Conservation (phyloP, 306 rosid species). For the Bauhinia variegata region DNA sequence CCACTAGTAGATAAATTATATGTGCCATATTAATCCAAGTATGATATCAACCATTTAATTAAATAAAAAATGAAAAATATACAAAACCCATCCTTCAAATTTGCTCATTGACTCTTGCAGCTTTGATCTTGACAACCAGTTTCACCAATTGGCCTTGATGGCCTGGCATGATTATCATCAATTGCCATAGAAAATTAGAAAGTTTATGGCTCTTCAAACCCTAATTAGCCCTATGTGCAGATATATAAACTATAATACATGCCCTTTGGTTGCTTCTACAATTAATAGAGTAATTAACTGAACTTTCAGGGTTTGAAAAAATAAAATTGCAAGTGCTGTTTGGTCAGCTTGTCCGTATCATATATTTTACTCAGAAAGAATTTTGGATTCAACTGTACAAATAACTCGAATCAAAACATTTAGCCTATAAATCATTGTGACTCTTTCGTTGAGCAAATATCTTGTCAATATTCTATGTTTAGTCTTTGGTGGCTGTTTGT, state of each 20-base stretch:
- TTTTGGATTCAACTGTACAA: too few relatives aligned
- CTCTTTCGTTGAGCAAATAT: too few relatives aligned
- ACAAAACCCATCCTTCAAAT: not conserved
- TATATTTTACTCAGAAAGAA: too few relatives aligned
- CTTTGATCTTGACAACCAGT: not conserved
- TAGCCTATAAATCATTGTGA: too few relatives aligned
- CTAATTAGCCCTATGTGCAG: not conserved
- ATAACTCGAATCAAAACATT: too few relatives aligned
- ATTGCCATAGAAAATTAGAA: not conserved
- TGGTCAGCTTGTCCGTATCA: too few relatives aligned
- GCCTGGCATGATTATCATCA: slow-evolving; percentile 10
- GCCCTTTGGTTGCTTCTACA: not conserved
- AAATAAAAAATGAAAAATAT: not conserved
- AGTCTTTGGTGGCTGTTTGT: too few relatives aligned
- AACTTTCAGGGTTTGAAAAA: slow-evolving; percentile 10
- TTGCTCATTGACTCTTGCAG: not conserved
- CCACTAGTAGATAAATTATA: not conserved
- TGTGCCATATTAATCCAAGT: not conserved
- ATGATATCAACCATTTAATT: not conserved
- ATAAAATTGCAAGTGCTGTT: not conserved
- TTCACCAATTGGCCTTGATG: not conserved
- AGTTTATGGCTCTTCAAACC: not conserved
- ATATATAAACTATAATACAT: too few relatives aligned
- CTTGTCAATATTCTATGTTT: too few relatives aligned
- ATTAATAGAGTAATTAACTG: not conserved